Conservation (phyloP, 306 rosid species). For the Dryas alaskensis region DNA sequence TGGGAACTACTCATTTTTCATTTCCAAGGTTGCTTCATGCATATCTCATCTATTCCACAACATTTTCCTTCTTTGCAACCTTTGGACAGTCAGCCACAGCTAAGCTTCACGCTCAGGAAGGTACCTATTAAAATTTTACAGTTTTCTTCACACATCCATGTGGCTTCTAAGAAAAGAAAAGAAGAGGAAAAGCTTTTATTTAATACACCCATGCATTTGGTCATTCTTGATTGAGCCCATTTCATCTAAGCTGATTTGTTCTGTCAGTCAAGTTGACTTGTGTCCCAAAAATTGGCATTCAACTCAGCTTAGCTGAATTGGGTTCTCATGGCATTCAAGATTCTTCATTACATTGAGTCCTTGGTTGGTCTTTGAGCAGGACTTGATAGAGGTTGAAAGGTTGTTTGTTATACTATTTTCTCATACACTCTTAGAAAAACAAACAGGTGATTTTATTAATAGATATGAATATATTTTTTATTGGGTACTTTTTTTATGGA, state of each 20-base stretch:
- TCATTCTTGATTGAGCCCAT: background rate
- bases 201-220: conserved; percentile 2
- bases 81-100: conserved; percentile 45
- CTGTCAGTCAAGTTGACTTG: background rate
- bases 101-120: conserved; percentile 57
- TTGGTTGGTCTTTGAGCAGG: conserved; percentile 1
- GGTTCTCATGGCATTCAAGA: conserved; percentile 1
- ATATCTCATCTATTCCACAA: conserved; percentile 34
- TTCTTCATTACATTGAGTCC: background rate
- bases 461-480: background rate
- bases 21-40: conserved; percentile 25
- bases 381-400: background rate
- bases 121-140: conserved; percentile 21
- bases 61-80: conserved; percentile 31
- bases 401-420: too few relatives aligned
- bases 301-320: background rate
- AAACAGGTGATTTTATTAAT: background rate
- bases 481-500: conserved; percentile 10
- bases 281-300: background rate
- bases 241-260: background rate
- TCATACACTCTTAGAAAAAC: background rate
- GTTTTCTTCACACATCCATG: background rate
- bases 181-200: background rate
- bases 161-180: background rate
- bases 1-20: conserved; percentile 30